phyloP scores from a whole-genome alignment of 2,329 filamentous ascomycete genomes.

The Scytalidium sp. region DNA sequence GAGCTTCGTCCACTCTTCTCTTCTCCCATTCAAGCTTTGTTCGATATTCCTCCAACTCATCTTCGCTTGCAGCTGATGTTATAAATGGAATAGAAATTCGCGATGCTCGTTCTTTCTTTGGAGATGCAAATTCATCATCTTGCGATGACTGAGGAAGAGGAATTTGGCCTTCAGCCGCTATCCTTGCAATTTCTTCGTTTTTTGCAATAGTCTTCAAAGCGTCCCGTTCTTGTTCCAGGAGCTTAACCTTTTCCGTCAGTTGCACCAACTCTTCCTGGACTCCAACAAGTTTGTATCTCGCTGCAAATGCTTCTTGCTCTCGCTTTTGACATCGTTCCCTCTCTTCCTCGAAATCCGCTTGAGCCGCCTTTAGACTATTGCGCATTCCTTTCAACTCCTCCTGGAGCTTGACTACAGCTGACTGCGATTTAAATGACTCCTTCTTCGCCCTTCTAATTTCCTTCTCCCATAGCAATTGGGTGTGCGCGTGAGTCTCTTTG shows the following conservation, averaged over 20 bases:
- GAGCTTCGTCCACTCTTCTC: constrained; percentile 62
- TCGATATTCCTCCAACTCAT: constrained; percentile 42
- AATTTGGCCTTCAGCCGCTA: constrained; percentile 69
- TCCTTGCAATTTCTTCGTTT: constrained; percentile 70
- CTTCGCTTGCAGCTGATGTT: constrained; percentile 48
- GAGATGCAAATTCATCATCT: constrained; percentile 61
- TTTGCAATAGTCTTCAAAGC: constrained; percentile 68
- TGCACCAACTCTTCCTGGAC: constrained; percentile 66
- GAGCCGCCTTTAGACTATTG: constrained; percentile 45
- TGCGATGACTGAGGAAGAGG: constrained; percentile 57
- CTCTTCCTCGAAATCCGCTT: constrained; percentile 60
- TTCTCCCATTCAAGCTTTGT: constrained; percentile 43
- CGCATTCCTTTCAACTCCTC: constrained; percentile 67
- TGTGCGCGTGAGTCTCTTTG: constrained; percentile 67
- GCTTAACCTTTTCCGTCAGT: constrained; percentile 58
- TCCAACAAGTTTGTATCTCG: constrained; percentile 62
- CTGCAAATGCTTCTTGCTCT: constrained; percentile 68
- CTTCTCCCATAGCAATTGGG: constrained; percentile 68
- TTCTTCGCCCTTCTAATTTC: constrained; percentile 68
- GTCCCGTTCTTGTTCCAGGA: constrained; percentile 72
- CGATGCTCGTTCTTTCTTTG: constrained; percentile 48
- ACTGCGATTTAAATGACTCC: constrained; percentile 74
- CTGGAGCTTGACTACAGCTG: constrained; percentile 65
- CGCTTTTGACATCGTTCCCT: constrained; percentile 57
- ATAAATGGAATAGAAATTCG: constrained; percentile 46